A percentile compares a stretch with the other conserved stretches of the same genome.
These are phyloP conservation scores for Arachnomyces sp. DNA, from an alignment of 2,329 filamentous ascomycete genomes.

Conservation along the genomic window DNA sequence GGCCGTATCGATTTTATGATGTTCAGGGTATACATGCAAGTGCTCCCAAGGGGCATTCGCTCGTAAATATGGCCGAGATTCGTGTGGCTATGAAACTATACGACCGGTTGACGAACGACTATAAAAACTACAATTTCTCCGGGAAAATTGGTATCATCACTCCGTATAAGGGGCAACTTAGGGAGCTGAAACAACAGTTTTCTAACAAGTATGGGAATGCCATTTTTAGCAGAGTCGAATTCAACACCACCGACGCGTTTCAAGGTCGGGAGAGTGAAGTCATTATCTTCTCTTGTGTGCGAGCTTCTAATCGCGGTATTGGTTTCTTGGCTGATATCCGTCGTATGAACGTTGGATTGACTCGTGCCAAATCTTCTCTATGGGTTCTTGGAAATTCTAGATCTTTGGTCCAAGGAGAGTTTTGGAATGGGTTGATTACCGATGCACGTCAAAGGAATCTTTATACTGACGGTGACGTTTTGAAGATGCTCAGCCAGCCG, in stretches of 20 bases:
- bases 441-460: slow-evolving; percentile 66
- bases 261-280: slow-evolving; percentile 95
- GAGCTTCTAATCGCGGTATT: slow-evolving; percentile 84
- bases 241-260: slow-evolving; percentile 98
- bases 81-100: slow-evolving; percentile 81
- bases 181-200: slow-evolving; percentile 70
- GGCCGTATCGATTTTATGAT: slow-evolving; percentile 95
- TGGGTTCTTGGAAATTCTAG: slow-evolving; percentile 93
- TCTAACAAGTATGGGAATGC: slow-evolving; percentile 59
- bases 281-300: slow-evolving; percentile 97
- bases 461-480: slow-evolving; percentile 64
- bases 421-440: slow-evolving; percentile 78
- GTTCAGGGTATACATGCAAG: slow-evolving; percentile 78
- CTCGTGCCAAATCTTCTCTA: slow-evolving; percentile 88
- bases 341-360: slow-evolving; percentile 98
- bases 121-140: slow-evolving; percentile 57
- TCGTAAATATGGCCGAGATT: slow-evolving; percentile 82
- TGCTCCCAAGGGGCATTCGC: slow-evolving; percentile 75
- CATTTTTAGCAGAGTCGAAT: slow-evolving; percentile 76
- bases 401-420: slow-evolving; percentile 76
- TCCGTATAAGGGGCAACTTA: slow-evolving; percentile 89
- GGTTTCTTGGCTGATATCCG: slow-evolving; percentile 97
- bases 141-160: slow-evolving; percentile 95
- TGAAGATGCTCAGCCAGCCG: slow-evolving; percentile 46
- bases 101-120: slow-evolving; percentile 67